phyloP scores from a whole-genome alignment of 164 flowering plant species.

The Chimonanthus praecox region DNA sequence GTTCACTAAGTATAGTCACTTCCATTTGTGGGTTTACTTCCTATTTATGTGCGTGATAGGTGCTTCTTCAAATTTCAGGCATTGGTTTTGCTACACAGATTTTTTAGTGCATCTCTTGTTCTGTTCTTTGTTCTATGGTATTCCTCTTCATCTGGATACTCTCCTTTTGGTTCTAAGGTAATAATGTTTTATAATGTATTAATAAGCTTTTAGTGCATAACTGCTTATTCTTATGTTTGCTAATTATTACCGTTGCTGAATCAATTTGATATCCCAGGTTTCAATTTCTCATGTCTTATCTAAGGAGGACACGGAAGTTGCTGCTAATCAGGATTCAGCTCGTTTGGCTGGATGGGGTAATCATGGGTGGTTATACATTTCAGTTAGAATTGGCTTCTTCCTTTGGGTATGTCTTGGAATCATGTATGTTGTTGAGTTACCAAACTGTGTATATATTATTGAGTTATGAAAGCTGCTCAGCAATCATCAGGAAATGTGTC shows the following conservation, averaged over 20 bases:
- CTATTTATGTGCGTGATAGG: conserved; percentile 17
- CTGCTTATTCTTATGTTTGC: neutral
- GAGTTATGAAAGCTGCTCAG: neutral
- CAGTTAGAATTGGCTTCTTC: conserved; percentile 80
- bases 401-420: conserved; percentile 67
- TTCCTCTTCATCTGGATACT: conserved; percentile 44
- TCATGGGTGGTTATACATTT: conserved; percentile 72
- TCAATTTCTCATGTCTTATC: conserved; percentile 18
- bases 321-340: conserved; percentile 27
- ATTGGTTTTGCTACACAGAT: conserved; percentile 91
- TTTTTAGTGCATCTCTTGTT: conserved; percentile 76
- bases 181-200: conserved; percentile 2
- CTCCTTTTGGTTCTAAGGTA: conserved; percentile 43
- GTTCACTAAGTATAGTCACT: neutral
- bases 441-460: neutral
- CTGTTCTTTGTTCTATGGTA: conserved; percentile 71
- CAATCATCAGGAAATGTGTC: neutral
- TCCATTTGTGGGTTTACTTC: neutral
- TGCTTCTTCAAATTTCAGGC: conserved; percentile 79
- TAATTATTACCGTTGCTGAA: neutral
- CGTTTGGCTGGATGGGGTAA: conserved; percentile 38
- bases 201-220: neutral
- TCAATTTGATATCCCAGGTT: conserved; percentile 27
- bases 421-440: neutral
- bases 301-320: conserved; percentile 26